Conservation (phyloP, 495 filamentous ascomycete genomes). For the Penicillium parvum region DNA sequence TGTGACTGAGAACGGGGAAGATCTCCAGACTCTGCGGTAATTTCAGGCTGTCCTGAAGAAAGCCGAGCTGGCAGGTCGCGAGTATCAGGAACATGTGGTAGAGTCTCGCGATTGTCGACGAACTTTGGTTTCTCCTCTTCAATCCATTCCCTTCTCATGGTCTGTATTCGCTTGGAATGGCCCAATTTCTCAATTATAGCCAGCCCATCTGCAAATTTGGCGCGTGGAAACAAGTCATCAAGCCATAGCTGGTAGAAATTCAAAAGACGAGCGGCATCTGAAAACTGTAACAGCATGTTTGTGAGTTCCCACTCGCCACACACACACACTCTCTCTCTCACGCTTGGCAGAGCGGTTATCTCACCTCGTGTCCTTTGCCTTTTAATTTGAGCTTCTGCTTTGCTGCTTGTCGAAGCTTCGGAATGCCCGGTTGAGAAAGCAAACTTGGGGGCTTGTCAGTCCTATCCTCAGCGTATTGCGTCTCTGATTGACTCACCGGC, state of each 20-base stretch:
- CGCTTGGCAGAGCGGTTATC: constrained; percentile 3
- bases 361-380: constrained; percentile 91
- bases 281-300: constrained; percentile 54
- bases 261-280: constrained; percentile 75
- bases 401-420: constrained; percentile 68
- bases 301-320: constrained; percentile 1
- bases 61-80: constrained; percentile 1
- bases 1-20: background rate
- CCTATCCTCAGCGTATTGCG: background rate
- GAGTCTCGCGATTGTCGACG: constrained; percentile 2
- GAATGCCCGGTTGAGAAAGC: constrained; percentile 75
- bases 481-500: constrained; percentile 48
- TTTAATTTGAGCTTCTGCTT: constrained; percentile 72
- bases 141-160: constrained; percentile 80
- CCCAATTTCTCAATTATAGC: constrained; percentile 91
- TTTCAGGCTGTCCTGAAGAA: constrained; percentile 5
- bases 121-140: constrained; percentile 54
- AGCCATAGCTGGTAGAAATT: constrained; percentile 96
- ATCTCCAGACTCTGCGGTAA: background rate
- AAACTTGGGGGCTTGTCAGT: constrained; percentile 46
- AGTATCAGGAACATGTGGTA: background rate
- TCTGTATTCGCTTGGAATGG: constrained; percentile 70
- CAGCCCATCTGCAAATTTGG: constrained; percentile 86
- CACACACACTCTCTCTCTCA: too few relatives aligned
- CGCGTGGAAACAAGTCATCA: constrained; percentile 91